Evolutionary conservation across 1,284 basidiomycete genomes (phyloP), one percentile per base, ranked within the genome.

Genomic region (Ceratobasidium sp.): DNA sequence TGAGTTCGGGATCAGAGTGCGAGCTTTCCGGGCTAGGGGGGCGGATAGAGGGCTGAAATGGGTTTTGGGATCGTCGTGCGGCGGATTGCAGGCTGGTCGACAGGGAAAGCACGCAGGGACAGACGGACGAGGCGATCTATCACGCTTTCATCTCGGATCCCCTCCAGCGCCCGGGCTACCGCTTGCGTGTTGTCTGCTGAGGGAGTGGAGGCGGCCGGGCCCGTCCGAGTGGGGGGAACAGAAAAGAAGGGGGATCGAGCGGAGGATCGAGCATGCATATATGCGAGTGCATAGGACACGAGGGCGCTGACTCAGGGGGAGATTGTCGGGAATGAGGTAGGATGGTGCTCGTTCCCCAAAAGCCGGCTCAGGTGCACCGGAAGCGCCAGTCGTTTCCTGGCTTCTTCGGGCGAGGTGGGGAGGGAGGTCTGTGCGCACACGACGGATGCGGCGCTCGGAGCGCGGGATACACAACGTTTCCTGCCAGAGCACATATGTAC

Each of bases 371-470:
- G 32, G 21, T 53, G 41, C 41, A 28, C 39, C 30, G 61, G 61
- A 65, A 65, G 61, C 61, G 61, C 61, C 45, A 41, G 30, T 28
- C 48, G 48, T 57, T 57, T 57, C 53, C 53, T 57, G 53, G 60
- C 60, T 65, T 26, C 61, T 65, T 52, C 61, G 61, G 61, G 43
- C 61, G 61, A 65, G 61, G 46, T 52, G 61, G 36, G 61, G 46
- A 46, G 32, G 61, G 61, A 65, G 61, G 61, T 65, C 61, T 65
- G 61, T 52, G 61, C 61, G 61, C 61, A 65, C 46, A 52, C 61
- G 61, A 65, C 34, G 57, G 10, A 39, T 23, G n/a, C 34, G 36
- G 57, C 32, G 57, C n/a, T 58, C 57, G 23, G 57, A 23, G 57
- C 21, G 39, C 39, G 57, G 8, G 14, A n/a, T 58, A 18, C 57